These are phyloP conservation scores for Didymella segeticola DNA, from an alignment of 2,329 filamentous ascomycete genomes.

Conservation along the genomic window DNA sequence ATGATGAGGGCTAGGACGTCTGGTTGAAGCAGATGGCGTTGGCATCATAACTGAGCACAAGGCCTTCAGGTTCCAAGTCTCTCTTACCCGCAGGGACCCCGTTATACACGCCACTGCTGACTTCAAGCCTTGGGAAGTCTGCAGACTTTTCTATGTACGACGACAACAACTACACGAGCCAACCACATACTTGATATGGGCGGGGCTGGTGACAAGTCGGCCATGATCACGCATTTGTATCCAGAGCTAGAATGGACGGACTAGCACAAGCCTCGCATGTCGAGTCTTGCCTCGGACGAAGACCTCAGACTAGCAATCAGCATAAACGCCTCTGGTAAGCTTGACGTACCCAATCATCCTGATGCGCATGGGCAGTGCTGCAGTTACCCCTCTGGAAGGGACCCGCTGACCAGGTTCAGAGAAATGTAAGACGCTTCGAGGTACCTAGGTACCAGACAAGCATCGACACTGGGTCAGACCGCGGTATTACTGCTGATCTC, in stretches of 20 bases:
- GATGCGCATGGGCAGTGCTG: conserved; percentile 4
- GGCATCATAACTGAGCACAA: conserved; percentile 8
- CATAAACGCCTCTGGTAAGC: neutral
- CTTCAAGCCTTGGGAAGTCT: neutral
- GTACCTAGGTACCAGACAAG: conserved; percentile 25
- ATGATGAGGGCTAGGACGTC: neutral
- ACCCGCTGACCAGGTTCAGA: conserved; percentile 30
- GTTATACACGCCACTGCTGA: conserved; percentile 9
- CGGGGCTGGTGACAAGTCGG: neutral
- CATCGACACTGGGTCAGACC: conserved; percentile 3
- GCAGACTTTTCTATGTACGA: conserved; percentile 1
- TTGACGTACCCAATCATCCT: neutral
- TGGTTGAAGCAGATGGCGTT: neutral
- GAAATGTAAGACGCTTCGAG: conserved; percentile 17
- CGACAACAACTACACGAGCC: neutral
- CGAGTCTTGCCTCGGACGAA: neutral
- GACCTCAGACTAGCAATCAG: conserved; percentile 11
- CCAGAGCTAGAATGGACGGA: conserved; percentile 15
- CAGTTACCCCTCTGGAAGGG: neutral
- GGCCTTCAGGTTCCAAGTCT: conserved; percentile 5
- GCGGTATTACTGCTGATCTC: conserved; percentile 5
- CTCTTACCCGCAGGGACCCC: neutral
- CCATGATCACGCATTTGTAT: conserved; percentile 23
- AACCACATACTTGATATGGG: neutral
- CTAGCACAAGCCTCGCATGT: conserved; percentile 15